phyloP scores from a whole-genome alignment of 345 rosid genomes.

The Pistacia integerrima region DNA sequence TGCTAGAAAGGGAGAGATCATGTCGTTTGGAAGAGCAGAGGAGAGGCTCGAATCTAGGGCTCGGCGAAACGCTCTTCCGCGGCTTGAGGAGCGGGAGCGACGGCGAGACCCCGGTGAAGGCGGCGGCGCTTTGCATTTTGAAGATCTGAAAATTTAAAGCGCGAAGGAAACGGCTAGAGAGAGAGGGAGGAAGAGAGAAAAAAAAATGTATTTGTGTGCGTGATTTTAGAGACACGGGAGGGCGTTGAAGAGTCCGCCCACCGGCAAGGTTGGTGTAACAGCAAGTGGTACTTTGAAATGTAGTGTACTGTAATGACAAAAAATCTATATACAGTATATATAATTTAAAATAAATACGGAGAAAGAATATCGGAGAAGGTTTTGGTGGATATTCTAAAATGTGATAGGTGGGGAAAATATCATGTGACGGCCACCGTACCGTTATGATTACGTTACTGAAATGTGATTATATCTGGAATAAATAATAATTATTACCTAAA shows the following conservation, averaged over 20 bases:
- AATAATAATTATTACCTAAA: too few relatives aligned
- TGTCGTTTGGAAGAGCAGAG: conserved; percentile 36
- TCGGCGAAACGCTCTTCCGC: conserved; percentile 10
- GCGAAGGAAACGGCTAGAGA: background rate
- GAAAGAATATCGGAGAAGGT: background rate
- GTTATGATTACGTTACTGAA: too few relatives aligned
- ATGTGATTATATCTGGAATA: too few relatives aligned
- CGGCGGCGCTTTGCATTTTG: conserved; percentile 71
- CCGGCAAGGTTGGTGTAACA: conserved; percentile 21
- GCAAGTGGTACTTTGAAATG: background rate
- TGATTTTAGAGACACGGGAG: background rate
- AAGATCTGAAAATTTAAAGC: conserved; percentile 30
- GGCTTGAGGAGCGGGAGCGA: conserved; percentile 41
- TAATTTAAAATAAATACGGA: too few relatives aligned
- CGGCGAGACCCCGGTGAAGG: conserved; percentile 42
- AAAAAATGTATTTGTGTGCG: background rate
- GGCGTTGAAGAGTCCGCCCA: conserved; percentile 52
- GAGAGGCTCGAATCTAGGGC: conserved; percentile 34
- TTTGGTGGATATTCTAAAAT: too few relatives aligned
- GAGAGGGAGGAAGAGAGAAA: background rate
- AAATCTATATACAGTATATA: too few relatives aligned
- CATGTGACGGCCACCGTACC: too few relatives aligned
- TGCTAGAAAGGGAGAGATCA: conserved; percentile 36
- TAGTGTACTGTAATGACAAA: too few relatives aligned
- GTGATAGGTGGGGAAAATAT: too few relatives aligned